Percentiles rank a stretch among this genome's conserved stretches.
These are phyloP conservation scores for Inonotus hispidus DNA, from an alignment of 1,284 basidiomycete genomes.

Conservation along the genomic window DNA sequence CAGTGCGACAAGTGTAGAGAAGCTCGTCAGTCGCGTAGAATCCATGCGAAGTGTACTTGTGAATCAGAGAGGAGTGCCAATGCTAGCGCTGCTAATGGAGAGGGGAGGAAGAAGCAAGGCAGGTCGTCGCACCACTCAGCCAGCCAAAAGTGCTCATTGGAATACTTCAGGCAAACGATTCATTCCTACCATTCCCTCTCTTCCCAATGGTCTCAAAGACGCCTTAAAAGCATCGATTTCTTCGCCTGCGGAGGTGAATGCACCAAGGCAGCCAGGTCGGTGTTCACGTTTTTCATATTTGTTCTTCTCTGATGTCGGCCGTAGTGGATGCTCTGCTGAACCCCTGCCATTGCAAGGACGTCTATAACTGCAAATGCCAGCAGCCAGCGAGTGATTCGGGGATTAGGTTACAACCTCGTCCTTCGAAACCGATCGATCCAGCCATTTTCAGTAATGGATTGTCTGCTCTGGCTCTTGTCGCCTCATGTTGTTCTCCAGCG, in stretches of 20 bases:
- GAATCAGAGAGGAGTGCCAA: slow-evolving; percentile 34
- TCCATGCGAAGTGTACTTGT: slow-evolving; percentile 74
- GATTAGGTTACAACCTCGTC: slow-evolving; percentile 16
- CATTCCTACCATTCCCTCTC: slow-evolving; percentile 39
- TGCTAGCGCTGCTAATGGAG: slow-evolving; percentile 29
- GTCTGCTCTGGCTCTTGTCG: slow-evolving; percentile 45
- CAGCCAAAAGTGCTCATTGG: slow-evolving; percentile 12
- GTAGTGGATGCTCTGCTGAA: slow-evolving; percentile 56
- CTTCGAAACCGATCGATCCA: slow-evolving; percentile 17
- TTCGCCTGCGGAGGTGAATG: not conserved
- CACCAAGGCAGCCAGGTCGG: slow-evolving; percentile 4
- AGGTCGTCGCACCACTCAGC: slow-evolving; percentile 22
- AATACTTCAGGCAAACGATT: slow-evolving; percentile 29
- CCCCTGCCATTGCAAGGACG: slow-evolving; percentile 55
- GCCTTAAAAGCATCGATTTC: slow-evolving; percentile 20
- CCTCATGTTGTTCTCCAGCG: slow-evolving; percentile 35
- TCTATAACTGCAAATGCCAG: slow-evolving; percentile 51
- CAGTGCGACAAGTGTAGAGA: slow-evolving; percentile 79
- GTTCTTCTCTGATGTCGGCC: not conserved
- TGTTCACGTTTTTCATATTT: not conserved
- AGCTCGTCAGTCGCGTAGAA: slow-evolving; percentile 63
- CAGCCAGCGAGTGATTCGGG: slow-evolving; percentile 20
- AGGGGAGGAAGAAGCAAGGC: slow-evolving; percentile 47
- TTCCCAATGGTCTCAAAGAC: slow-evolving; percentile 51
- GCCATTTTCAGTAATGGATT: slow-evolving; percentile 30